These are phyloP conservation scores for Penicillium coffeae DNA, from an alignment of 495 filamentous ascomycete genomes.

Conservation along the genomic window DNA sequence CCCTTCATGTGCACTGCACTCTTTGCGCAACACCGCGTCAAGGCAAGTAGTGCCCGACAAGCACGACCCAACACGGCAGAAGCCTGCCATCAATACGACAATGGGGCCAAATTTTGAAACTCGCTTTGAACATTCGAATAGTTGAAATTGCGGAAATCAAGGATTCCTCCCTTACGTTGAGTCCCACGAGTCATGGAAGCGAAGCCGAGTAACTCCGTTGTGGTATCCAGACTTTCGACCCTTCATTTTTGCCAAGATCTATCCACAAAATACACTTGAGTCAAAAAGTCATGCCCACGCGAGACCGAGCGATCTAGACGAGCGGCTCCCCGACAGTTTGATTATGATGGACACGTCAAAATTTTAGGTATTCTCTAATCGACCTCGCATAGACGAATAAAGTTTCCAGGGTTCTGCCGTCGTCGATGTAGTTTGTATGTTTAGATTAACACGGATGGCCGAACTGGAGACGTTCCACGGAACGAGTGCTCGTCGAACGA, in stretches of 20 bases:
- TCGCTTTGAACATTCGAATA: background rate
- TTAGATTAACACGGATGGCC: background rate
- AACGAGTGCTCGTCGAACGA: constrained; percentile 1
- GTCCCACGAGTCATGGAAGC: background rate
- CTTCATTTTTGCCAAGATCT: background rate
- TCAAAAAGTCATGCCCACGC: background rate
- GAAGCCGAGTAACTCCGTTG: background rate
- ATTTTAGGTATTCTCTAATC: background rate
- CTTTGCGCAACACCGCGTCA: background rate
- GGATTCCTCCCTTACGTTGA: background rate
- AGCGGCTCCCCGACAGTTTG: background rate
- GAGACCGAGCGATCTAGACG: background rate
- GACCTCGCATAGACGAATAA: background rate
- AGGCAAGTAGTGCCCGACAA: background rate
- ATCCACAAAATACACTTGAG: background rate
- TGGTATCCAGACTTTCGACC: background rate
- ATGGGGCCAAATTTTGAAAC: background rate
- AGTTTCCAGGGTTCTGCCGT: background rate
- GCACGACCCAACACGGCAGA: too few species aligned
- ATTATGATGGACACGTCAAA: background rate
- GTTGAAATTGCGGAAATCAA: background rate
- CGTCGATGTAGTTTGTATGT: background rate
- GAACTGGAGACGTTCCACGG: constrained; percentile 10
- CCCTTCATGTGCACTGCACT: too few species aligned
- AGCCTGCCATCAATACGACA: background rate